phyloP scores from a whole-genome alignment of 352 stramenopile species.

The Globisporangium cederbergense region DNA sequence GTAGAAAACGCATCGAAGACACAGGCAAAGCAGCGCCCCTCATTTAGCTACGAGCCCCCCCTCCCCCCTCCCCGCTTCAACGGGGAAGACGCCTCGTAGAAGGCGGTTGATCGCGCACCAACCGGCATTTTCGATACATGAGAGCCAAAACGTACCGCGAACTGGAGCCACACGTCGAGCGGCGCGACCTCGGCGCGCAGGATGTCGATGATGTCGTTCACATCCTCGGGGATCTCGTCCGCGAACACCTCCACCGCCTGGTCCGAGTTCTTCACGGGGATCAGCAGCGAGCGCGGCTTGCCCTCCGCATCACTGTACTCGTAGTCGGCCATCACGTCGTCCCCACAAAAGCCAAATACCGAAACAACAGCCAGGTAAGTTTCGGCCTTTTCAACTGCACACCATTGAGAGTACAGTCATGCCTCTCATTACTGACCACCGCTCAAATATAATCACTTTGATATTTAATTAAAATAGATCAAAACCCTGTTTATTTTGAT shows the following conservation, averaged over 20 bases:
- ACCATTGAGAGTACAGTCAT: no score
- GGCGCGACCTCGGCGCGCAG: conserved; percentile 88
- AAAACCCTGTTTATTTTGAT: no score
- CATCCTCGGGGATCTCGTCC: conserved; percentile 87
- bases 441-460: no score
- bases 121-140: not conserved
- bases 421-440: no score
- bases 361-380: not conserved
- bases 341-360: conserved; percentile 12
- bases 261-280: conserved; percentile 89
- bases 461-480: no score
- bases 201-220: conserved; percentile 91
- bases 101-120: not conserved
- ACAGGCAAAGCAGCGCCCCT: not conserved
- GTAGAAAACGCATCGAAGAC: not conserved
- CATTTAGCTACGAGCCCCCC: not conserved
- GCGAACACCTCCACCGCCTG: conserved; percentile 89
- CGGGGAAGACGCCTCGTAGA: not conserved
- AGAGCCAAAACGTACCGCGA: conserved; percentile 55
- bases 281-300: conserved; percentile 75
- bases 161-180: conserved; percentile 89
- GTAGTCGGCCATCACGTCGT: conserved; percentile 28
- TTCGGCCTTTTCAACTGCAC: no score
- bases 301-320: conserved; percentile 12
- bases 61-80: no score